phyloP scores from a whole-genome alignment of 768 basidiomycete genomes.

The Lentinula sp. region DNA sequence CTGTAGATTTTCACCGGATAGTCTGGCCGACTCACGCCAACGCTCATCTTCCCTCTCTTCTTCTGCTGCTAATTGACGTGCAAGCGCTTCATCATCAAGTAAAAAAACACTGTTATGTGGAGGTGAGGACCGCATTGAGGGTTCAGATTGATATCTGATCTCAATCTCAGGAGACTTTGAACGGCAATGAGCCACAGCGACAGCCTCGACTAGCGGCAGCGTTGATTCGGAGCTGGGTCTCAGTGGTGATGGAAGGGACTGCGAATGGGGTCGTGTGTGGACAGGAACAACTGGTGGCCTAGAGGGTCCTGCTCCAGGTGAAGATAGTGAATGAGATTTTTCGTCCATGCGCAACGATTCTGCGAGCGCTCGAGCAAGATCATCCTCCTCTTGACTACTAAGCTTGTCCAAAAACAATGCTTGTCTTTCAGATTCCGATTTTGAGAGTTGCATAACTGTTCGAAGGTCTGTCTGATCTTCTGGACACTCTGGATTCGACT shows the following conservation, averaged over 20 bases:
- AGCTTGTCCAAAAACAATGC: constrained; percentile 19
- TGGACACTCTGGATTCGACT: constrained; percentile 16
- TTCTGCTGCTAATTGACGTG: constrained; percentile 16
- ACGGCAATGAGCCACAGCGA: background rate
- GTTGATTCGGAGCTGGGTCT: constrained; percentile 6
- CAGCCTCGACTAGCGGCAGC: background rate
- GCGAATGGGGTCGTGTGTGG: background rate
- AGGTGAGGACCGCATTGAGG: background rate
- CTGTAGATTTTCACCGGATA: background rate
- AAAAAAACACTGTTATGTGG: constrained; percentile 15
- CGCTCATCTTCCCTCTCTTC: constrained; percentile 11
- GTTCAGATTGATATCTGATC: background rate
- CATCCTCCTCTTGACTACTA: constrained; percentile 52
- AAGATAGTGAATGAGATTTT: background rate
- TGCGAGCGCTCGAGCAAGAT: constrained; percentile 58
- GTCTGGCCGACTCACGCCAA: background rate
- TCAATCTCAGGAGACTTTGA: background rate
- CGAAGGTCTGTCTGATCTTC: constrained; percentile 36
- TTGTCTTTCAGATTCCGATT: constrained; percentile 32
- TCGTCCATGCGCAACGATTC: constrained; percentile 31
- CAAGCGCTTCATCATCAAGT: constrained; percentile 22
- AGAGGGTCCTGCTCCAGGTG: constrained; percentile 17
- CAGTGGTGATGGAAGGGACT: constrained; percentile 1
- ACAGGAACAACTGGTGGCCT: constrained; percentile 6
- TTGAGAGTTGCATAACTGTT: constrained; percentile 40